Conservation (phyloP, 208 protist genomes). For the Acanthamoeba healyi region DNA sequence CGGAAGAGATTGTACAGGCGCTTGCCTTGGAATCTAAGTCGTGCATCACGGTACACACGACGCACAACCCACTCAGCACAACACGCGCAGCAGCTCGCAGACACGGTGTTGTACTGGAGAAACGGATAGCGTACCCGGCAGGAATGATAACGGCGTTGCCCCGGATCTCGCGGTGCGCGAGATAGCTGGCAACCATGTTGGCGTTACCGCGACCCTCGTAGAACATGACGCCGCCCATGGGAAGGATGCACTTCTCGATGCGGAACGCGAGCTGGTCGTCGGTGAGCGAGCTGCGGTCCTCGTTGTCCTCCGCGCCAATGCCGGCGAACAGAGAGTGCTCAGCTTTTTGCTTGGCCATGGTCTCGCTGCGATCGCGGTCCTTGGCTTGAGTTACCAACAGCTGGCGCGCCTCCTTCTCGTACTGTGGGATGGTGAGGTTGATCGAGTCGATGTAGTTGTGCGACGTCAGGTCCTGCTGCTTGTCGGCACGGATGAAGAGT, state of each 20-base stretch:
- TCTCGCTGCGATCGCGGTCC: background rate
- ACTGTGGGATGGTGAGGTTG: slow-evolving; percentile 37
- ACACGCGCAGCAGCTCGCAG: background rate
- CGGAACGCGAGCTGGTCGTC: background rate
- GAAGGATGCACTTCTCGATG: slow-evolving; percentile 33
- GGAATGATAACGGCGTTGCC: slow-evolving; percentile 53
- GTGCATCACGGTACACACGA: no score
- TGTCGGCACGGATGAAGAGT: background rate
- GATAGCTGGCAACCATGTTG: slow-evolving; percentile 10
- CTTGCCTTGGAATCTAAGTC: slow-evolving; percentile 44
- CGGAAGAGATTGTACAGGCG: slow-evolving; percentile 74
- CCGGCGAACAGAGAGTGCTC: background rate
- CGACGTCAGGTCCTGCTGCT: background rate
- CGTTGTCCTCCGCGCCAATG: background rate
- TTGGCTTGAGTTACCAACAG: slow-evolving; percentile 31
- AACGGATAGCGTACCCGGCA: slow-evolving; percentile 17
- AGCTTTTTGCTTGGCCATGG: background rate
- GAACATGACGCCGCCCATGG: slow-evolving; percentile 63
- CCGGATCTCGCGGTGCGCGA: slow-evolving; percentile 20
- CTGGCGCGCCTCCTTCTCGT: slow-evolving; percentile 60
- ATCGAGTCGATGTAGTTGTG: slow-evolving; percentile 4
- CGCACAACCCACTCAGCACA: background rate
- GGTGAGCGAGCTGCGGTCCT: background rate
- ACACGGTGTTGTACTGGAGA: background rate
- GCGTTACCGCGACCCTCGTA: background rate